A percentile compares a stretch with the other conserved stretches of the same genome.
Conservation (phyloP, 306 rosid species). For the Medicago lupulina region DNA sequence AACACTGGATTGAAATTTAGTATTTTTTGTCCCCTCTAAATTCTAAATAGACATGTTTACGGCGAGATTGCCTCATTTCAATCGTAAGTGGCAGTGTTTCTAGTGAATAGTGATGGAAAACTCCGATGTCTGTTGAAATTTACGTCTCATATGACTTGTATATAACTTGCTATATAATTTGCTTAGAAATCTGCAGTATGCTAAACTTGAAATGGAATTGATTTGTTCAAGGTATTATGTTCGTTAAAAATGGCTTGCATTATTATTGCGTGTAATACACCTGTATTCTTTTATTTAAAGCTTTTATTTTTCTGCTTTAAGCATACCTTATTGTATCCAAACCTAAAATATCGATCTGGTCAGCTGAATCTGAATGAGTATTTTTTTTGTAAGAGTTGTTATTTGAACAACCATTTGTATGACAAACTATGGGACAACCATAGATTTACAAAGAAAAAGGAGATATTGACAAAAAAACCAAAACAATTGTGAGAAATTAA, state of each 20-base stretch:
- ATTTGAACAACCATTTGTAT: too few species aligned
- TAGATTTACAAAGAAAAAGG: too few species aligned
- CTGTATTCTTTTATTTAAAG: not conserved
- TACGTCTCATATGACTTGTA: not conserved
- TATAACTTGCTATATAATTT: not conserved
- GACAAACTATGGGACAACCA: too few species aligned
- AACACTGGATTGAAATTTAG: slow-evolving; percentile 7
- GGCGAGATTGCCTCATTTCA: not conserved
- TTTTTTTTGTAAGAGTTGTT: too few species aligned
- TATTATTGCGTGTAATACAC: not conserved
- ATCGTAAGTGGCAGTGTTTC: not conserved
- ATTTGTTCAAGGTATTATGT: not conserved
- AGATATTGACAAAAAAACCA: too few species aligned
- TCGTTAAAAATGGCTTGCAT: not conserved
- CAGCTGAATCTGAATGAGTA: not conserved
- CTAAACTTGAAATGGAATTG: not conserved
- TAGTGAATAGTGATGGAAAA: not conserved
- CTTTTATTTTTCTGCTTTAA: not conserved
- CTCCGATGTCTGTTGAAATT: not conserved
- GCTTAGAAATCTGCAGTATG: not conserved
- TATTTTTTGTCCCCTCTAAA: not conserved
- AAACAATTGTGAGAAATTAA: too few species aligned
- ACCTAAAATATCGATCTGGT: not conserved
- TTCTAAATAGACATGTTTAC: not conserved
- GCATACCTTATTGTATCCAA: not conserved